A percentile compares a stretch with the other conserved stretches of the same genome.
These are phyloP conservation scores for Sequoiadendron giganteum DNA, from an alignment of 75 land plant species.

Conservation along the genomic window DNA sequence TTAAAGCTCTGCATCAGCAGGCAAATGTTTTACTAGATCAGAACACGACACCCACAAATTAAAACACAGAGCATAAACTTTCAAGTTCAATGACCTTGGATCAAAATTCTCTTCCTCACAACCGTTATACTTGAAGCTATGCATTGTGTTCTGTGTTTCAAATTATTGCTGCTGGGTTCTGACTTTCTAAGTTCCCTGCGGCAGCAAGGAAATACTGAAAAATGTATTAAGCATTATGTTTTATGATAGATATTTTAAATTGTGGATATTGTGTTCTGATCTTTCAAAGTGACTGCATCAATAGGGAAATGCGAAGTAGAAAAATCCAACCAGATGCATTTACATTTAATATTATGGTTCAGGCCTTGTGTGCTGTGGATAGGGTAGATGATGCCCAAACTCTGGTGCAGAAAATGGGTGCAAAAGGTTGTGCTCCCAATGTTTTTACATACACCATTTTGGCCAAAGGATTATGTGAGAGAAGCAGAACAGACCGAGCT, in stretches of 20 bases:
- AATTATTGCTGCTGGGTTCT: slow-evolving; percentile 62
- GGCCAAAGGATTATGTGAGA: slow-evolving; percentile 59
- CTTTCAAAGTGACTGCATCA: neutral
- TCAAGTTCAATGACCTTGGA: neutral
- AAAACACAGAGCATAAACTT: neutral
- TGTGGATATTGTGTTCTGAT: neutral
- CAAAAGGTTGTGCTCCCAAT: slow-evolving; percentile 56
- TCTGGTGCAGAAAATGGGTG: slow-evolving; percentile 66
- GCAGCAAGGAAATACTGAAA: slow-evolving; percentile 26
- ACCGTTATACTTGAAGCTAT: too few species aligned
- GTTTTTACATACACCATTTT: slow-evolving; percentile 54
- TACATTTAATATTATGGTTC: slow-evolving; percentile 57
- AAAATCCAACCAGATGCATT: slow-evolving; percentile 41
- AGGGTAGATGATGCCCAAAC: slow-evolving; percentile 40
- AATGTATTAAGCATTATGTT: neutral
- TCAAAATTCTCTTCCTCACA: neutral
- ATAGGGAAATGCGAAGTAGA: slow-evolving; percentile 50
- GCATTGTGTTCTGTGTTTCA: neutral
- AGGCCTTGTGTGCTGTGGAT: slow-evolving; percentile 47
- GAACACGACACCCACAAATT: neutral
- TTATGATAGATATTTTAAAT: neutral
- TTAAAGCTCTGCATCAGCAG: slow-evolving; percentile 4
- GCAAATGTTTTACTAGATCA: slow-evolving; percentile 40
- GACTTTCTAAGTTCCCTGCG: slow-evolving; percentile 37
- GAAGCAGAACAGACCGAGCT: slow-evolving; percentile 24